A percentile compares a stretch with the other conserved stretches of the same genome.
phyloP scores from a whole-genome alignment of 805 yeast species.

The Sungouiella blattae region DNA sequence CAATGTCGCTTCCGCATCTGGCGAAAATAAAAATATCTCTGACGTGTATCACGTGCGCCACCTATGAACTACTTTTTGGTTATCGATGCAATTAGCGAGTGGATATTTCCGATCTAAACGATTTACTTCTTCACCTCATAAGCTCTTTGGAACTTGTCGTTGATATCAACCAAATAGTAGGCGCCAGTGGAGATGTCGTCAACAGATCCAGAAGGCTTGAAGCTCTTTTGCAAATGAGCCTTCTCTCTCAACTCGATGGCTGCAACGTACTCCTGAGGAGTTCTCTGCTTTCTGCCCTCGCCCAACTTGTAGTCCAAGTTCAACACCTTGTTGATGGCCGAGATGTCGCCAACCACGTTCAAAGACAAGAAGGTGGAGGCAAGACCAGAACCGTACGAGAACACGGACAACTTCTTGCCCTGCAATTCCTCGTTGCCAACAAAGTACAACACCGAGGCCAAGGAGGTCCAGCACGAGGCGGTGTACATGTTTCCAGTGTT shows the following conservation, averaged over 20 bases:
- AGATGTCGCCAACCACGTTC: constrained; percentile 76
- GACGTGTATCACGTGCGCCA: constrained; percentile 4
- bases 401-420: constrained; percentile 82
- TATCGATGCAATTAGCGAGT: not conserved
- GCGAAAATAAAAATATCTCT: constrained; percentile 13
- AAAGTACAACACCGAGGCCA: constrained; percentile 74
- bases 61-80: no score
- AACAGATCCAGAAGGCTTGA: constrained; percentile 74
- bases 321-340: constrained; percentile 59
- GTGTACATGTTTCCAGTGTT: constrained; percentile 99
- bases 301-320: constrained; percentile 66
- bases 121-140: constrained; percentile 55
- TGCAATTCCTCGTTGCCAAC: constrained; percentile 73
- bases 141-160: constrained; percentile 83
- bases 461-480: constrained; percentile 84
- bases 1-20: constrained; percentile 10
- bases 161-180: constrained; percentile 78
- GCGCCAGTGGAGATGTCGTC: constrained; percentile 72
- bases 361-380: constrained; percentile 87
- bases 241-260: constrained; percentile 85
- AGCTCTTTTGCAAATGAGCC: constrained; percentile 77
- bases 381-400: constrained; percentile 97
- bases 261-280: constrained; percentile 80
- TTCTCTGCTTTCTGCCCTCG: constrained; percentile 54
- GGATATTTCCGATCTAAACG: not conserved